These are phyloP conservation scores for Scenedesmus sp. DNA, from an alignment of 163 green algal genomes.

Conservation along the genomic window DNA sequence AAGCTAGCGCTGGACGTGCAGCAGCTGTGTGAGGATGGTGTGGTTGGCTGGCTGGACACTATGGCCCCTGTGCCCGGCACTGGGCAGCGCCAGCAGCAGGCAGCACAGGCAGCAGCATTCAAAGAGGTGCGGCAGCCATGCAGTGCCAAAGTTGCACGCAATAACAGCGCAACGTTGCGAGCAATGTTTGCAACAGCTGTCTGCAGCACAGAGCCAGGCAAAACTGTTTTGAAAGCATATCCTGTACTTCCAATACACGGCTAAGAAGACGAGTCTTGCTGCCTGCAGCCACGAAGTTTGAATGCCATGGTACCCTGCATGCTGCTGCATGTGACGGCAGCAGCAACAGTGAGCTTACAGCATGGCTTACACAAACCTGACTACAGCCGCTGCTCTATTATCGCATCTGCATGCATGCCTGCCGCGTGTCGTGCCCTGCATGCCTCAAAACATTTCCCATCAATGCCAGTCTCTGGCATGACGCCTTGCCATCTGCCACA, in stretches of 20 bases:
- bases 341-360: too few species aligned
- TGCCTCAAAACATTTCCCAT: too few species aligned
- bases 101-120: background rate
- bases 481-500: background rate
- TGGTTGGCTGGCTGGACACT: constrained; percentile 34
- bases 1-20: constrained; percentile 14
- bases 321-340: too few species aligned
- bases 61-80: background rate
- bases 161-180: background rate
- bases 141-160: background rate
- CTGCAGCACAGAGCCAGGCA: background rate
- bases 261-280: too few species aligned
- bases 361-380: too few species aligned
- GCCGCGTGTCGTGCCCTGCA: too few species aligned
- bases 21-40: background rate
- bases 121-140: constrained; percentile 5
- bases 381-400: too few species aligned
- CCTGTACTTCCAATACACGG: too few species aligned
- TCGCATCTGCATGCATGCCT: too few species aligned
- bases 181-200: background rate
- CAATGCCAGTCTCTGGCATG: background rate
- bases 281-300: too few species aligned
- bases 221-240: too few species aligned
- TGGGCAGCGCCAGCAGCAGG: background rate
- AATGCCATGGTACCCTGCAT: too few species aligned